These are phyloP conservation scores for Juglanconis oblonga DNA, from an alignment of 2,329 filamentous ascomycete genomes.

Conservation along the genomic window DNA sequence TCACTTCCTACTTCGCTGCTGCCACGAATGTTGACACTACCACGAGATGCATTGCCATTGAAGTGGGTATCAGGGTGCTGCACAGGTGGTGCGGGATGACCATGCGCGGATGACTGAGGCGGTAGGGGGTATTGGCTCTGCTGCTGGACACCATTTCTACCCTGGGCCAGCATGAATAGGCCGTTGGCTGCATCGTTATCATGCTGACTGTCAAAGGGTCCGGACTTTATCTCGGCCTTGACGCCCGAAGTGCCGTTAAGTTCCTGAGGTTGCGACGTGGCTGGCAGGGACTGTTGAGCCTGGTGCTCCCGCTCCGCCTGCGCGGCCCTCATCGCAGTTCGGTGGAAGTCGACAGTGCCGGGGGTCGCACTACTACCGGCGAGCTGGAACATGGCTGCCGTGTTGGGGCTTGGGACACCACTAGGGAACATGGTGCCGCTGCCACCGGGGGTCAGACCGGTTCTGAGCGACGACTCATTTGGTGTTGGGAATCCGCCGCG, in stretches of 20 bases:
- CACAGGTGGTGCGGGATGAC: slow-evolving; percentile 39
- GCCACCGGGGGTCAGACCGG: slow-evolving; percentile 88
- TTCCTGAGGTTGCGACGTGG: slow-evolving; percentile 55
- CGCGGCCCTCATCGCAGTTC: slow-evolving; percentile 80
- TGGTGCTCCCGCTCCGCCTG: slow-evolving; percentile 58
- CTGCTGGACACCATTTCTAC: slow-evolving; percentile 53
- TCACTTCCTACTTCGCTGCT: slow-evolving; percentile 68
- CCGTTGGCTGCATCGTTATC: slow-evolving; percentile 96
- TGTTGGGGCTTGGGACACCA: slow-evolving; percentile 77
- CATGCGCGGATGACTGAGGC: slow-evolving; percentile 46
- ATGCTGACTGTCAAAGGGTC: slow-evolving; percentile 74
- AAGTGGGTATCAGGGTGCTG: slow-evolving; percentile 42
- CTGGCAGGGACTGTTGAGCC: slow-evolving; percentile 33
- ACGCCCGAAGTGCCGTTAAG: slow-evolving; percentile 36
- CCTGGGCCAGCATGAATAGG: slow-evolving; percentile 82
- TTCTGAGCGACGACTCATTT: slow-evolving; percentile 91
- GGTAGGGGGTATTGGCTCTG: slow-evolving; percentile 44
- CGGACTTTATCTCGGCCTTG: slow-evolving; percentile 53
- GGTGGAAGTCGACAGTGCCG: slow-evolving; percentile 88
- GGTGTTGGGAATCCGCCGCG: slow-evolving; percentile 87
- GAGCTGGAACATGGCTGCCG: slow-evolving; percentile 76
- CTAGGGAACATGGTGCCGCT: slow-evolving; percentile 93
- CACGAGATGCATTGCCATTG: slow-evolving; percentile 42
- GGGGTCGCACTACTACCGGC: slow-evolving; percentile 83
- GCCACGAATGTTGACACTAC: slow-evolving; percentile 47